Percentiles rank a stretch among this genome's conserved stretches.
Evolutionary conservation across 345 rosid species (phyloP).

Genomic region (Gossypium thurberi): DNA sequence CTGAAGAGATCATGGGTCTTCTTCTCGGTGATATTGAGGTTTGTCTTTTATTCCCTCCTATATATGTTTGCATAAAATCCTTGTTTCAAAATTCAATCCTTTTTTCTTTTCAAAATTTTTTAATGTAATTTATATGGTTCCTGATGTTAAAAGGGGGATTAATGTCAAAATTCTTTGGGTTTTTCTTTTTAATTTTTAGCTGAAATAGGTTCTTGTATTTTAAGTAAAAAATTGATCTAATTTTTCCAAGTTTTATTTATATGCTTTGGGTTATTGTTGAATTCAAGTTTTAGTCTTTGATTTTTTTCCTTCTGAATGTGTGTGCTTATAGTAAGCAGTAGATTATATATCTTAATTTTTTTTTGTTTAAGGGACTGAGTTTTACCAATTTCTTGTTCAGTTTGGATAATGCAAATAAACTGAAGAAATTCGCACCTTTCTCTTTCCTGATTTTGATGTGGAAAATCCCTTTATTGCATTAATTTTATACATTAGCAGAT

Average conservation of each 20-base stretch:
- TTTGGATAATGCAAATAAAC: neutral
- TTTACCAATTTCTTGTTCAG: neutral
- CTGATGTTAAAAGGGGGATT: neutral
- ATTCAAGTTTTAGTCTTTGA: neutral
- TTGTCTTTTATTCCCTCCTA: neutral
- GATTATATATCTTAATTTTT: constrained; percentile 7
- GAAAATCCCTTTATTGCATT: neutral
- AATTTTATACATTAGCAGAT: neutral
- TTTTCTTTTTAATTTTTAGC: neutral
- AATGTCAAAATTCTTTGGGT: neutral
- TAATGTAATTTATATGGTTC: neutral
- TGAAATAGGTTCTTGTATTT: constrained; percentile 1
- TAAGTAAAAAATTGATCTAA: neutral
- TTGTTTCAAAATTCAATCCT: neutral
- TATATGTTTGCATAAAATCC: neutral
- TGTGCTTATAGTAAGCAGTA: constrained; percentile 6
- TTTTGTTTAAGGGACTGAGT: constrained; percentile 16
- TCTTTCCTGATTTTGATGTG: neutral
- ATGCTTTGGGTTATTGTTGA: neutral
- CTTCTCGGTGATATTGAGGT: constrained; percentile 99
- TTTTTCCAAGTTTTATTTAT: neutral
- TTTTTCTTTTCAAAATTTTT: neutral
- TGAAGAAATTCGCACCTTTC: neutral
- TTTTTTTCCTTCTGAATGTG: neutral
- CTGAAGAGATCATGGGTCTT: constrained; percentile 99